phyloP scores from a whole-genome alignment of 129 eudicot genomes.

The Cynara cardunculus region DNA sequence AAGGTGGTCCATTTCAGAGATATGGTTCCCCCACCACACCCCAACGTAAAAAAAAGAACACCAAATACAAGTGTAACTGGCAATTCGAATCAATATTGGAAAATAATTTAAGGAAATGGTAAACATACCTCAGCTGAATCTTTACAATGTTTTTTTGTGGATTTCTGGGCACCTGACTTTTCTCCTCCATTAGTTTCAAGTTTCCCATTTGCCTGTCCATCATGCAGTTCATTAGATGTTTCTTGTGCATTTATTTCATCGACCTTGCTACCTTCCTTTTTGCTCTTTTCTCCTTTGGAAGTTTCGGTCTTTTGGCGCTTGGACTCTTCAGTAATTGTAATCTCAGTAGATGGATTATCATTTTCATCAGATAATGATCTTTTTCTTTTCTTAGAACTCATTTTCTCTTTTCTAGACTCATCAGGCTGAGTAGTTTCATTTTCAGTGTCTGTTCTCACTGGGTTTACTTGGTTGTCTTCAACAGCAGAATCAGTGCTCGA shows the following conservation, averaged over 20 bases:
- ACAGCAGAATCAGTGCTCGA: background rate
- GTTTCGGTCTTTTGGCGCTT: constrained; percentile 46
- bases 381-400: constrained; percentile 61
- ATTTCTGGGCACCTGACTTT: constrained; percentile 29
- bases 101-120: background rate
- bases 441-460: constrained; percentile 14
- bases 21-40: background rate
- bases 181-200: constrained; percentile 35
- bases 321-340: constrained; percentile 37
- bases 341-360: constrained; percentile 22
- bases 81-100: background rate
- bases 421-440: constrained; percentile 22
- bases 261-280: constrained; percentile 6
- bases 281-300: constrained; percentile 33
- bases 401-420: constrained; percentile 31
- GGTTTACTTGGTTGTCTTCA: background rate
- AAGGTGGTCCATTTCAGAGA: background rate
- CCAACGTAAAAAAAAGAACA: background rate
- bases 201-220: constrained; percentile 27
- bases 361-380: constrained; percentile 36
- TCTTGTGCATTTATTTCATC: constrained; percentile 9
- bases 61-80: background rate
- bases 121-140: constrained; percentile 63
- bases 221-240: constrained; percentile 14
- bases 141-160: constrained; percentile 34